A percentile compares a stretch with the other conserved stretches of the same genome.
Conservation (phyloP, 2,329 filamentous ascomycete genomes). For the Lachnellula arida region DNA sequence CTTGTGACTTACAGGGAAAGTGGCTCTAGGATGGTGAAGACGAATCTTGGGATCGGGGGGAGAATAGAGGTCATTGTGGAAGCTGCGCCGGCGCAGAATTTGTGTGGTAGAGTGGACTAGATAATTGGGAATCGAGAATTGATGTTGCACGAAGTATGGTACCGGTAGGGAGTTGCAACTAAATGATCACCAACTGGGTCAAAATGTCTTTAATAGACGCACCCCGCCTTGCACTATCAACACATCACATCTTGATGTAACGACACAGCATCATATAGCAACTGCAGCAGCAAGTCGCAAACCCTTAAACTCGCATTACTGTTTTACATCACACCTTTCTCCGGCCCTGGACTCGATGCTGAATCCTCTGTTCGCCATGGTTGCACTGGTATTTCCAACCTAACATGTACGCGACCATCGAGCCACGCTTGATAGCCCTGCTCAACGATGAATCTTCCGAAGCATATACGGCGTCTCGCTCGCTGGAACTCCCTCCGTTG, state of each 20-base stretch:
- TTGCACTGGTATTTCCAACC: background rate
- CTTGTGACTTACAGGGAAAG: conserved; percentile 53
- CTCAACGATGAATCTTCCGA: conserved; percentile 51
- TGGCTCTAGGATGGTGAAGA: conserved; percentile 66
- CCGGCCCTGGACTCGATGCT: background rate
- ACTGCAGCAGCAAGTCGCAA: no score
- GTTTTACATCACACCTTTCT: background rate
- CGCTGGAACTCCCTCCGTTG: conserved; percentile 51
- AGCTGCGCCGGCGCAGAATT: background rate
- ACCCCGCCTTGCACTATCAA: no score
- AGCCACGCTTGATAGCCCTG: conserved; percentile 62
- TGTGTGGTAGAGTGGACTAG: no score
- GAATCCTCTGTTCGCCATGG: background rate
- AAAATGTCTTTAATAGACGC: no score
- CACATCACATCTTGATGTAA: no score
- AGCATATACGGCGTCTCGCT: conserved; percentile 29
- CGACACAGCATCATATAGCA: no score
- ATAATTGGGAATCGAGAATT: background rate
- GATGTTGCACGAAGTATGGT: background rate
- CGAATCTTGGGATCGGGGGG: conserved; percentile 57
- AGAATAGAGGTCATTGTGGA: conserved; percentile 54
- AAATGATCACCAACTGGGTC: no score
- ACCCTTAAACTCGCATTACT: no score
- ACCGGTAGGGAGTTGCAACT: no score
- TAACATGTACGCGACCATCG: conserved; percentile 46